phyloP scores from a whole-genome alignment of 2,329 filamentous ascomycete species.

The Botrytis cinerea region DNA sequence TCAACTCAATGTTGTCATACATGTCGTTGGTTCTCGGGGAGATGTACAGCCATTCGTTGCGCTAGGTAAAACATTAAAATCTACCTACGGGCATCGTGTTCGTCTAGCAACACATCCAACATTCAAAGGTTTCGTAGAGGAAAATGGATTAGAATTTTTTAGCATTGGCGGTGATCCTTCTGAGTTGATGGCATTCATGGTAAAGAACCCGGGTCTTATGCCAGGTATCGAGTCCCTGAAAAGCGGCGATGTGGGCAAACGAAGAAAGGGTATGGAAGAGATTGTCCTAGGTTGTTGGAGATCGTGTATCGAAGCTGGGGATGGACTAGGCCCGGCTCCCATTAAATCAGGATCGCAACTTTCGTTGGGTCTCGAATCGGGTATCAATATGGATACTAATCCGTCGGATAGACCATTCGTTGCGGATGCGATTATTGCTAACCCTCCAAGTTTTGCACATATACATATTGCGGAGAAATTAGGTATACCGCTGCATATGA shows the following conservation, averaged over 20 bases:
- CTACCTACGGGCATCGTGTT: constrained; percentile 69
- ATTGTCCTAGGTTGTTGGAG: constrained; percentile 86
- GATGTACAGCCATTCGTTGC: constrained; percentile 78
- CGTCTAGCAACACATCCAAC: constrained; percentile 71
- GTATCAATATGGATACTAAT: constrained; percentile 41
- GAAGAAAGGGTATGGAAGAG: constrained; percentile 72
- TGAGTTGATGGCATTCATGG: constrained; percentile 86
- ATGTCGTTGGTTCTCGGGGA: constrained; percentile 73
- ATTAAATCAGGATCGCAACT: constrained; percentile 33
- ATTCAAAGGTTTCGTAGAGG: constrained; percentile 68
- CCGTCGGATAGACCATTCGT: constrained; percentile 64
- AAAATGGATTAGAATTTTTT: constrained; percentile 74
- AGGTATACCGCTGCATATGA: constrained; percentile 75
- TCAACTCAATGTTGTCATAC: constrained; percentile 69
- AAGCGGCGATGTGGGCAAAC: constrained; percentile 74
- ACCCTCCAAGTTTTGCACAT: constrained; percentile 76
- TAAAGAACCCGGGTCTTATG: constrained; percentile 84
- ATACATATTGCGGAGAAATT: constrained; percentile 75
- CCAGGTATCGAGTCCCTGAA: constrained; percentile 76
- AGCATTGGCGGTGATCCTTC: constrained; percentile 74
- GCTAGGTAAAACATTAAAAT: constrained; percentile 64
- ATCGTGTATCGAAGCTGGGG: constrained; percentile 77
- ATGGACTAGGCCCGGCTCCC: constrained; percentile 51
- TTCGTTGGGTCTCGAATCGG: constrained; percentile 35
- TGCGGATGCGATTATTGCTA: constrained; percentile 78